phyloP scores from a whole-genome alignment of 208 protist genomes.

The Crithidia expoeki region DNA sequence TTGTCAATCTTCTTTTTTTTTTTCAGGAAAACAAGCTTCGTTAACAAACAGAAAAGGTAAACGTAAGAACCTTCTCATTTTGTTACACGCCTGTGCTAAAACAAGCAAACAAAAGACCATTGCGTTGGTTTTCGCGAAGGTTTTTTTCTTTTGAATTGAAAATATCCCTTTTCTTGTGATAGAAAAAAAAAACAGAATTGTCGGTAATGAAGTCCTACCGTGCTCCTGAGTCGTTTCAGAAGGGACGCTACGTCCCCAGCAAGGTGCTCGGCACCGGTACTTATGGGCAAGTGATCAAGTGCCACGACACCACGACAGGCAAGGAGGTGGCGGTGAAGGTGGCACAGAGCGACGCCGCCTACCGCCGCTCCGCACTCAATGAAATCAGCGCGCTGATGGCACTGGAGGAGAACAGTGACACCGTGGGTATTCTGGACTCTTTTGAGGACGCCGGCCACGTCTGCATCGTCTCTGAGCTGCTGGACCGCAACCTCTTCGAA shows the following conservation, averaged over 20 bases:
- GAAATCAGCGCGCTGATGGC: constrained; percentile 70
- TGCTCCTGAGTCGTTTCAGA: constrained; percentile 46
- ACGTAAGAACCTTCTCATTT: constrained; percentile 3
- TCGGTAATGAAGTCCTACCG: constrained; percentile 52
- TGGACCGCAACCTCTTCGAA: constrained; percentile 80
- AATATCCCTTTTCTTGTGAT: background rate
- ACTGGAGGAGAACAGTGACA: constrained; percentile 51
- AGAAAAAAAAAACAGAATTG: background rate
- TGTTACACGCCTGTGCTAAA: background rate
- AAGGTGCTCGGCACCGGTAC: constrained; percentile 89
- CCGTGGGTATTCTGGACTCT: constrained; percentile 61
- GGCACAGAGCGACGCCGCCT: constrained; percentile 74
- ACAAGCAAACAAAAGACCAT: background rate
- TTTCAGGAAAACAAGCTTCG: background rate
- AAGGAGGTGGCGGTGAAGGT: constrained; percentile 87
- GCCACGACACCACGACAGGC: constrained; percentile 83
- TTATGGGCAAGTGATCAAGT: constrained; percentile 91
- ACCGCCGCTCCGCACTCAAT: constrained; percentile 82
- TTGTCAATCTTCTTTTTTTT: constrained; percentile 10
- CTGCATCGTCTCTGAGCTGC: constrained; percentile 87
- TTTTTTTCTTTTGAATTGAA: too few species aligned
- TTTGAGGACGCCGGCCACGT: constrained; percentile 83
- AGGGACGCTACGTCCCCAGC: constrained; percentile 67
- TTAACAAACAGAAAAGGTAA: background rate
- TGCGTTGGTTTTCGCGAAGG: too few species aligned